Conservation (phyloP, 331 rosid genomes). For the Prunus yedoensis region DNA sequence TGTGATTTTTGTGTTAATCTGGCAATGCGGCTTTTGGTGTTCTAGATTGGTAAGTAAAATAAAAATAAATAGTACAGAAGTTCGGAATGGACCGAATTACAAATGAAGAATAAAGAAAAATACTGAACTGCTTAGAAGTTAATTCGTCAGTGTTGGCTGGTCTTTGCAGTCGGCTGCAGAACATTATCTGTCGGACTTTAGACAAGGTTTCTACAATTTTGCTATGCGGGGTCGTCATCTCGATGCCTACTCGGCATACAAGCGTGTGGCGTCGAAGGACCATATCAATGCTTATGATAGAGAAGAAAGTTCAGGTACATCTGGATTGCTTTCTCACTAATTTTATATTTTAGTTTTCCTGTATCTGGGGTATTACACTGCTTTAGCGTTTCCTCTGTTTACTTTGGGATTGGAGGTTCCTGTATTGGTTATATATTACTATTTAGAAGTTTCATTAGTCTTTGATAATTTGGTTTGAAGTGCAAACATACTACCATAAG, state of each 20-base stretch:
- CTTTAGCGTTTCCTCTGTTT: too few species aligned
- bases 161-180: slow-evolving; percentile 33
- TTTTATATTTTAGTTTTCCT: too few species aligned
- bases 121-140: not conserved
- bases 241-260: too few species aligned
- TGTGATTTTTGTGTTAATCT: not conserved
- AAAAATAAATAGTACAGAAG: too few species aligned
- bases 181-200: slow-evolving; percentile 21
- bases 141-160: not conserved
- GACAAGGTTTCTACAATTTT: slow-evolving; percentile 34
- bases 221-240: slow-evolving; percentile 34
- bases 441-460: not conserved
- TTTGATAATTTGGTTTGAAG: not conserved
- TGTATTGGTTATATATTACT: not conserved
- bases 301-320: too few species aligned
- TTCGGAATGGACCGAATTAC: too few species aligned
- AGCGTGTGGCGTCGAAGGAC: too few species aligned
- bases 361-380: too few species aligned
- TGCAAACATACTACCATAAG: not conserved
- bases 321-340: too few species aligned
- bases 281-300: too few species aligned
- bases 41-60: not conserved
- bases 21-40: slow-evolving; percentile 1
- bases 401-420: not conserved
- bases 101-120: not conserved